Evolutionary conservation across 1,139 yeast genomes (phyloP).

Genomic region (Yamadazyma taylorii): DNA sequence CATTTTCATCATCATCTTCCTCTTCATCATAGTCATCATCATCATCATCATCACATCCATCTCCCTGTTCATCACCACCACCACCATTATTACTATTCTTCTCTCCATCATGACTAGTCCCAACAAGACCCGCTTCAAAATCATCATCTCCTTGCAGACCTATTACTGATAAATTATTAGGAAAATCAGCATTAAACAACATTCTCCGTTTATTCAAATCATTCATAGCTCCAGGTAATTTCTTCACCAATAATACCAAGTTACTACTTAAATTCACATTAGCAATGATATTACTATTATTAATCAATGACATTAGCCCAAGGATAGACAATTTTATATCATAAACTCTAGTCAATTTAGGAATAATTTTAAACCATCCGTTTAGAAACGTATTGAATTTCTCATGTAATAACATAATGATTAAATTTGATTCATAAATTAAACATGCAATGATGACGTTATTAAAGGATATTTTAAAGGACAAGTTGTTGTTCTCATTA

Average conservation of each 20-base stretch:
- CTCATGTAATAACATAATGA: slow-evolving; percentile 55
- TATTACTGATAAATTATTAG: neutral
- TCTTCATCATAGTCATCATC: slow-evolving; percentile 30
- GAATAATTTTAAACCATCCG: slow-evolving; percentile 64
- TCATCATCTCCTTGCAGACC: slow-evolving; percentile 27
- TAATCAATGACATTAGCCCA: slow-evolving; percentile 60
- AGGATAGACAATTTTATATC: slow-evolving; percentile 76
- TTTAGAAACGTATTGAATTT: slow-evolving; percentile 55
- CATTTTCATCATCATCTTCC: slow-evolving; percentile 42
- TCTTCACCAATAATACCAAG: slow-evolving; percentile 33
- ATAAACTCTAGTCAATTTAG: slow-evolving; percentile 67
- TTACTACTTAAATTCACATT: slow-evolving; percentile 13
- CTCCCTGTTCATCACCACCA: slow-evolving; percentile 17
- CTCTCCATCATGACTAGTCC: slow-evolving; percentile 21
- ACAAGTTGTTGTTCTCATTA: too few species aligned
- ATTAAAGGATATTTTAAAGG: slow-evolving; percentile 54
- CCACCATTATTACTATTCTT: too few species aligned
- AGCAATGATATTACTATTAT: slow-evolving; percentile 24
- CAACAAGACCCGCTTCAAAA: slow-evolving; percentile 12
- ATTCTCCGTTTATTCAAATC: slow-evolving; percentile 63
- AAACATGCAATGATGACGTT: slow-evolving; percentile 70
- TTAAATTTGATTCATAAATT: slow-evolving; percentile 56
- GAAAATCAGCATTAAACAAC: slow-evolving; percentile 23
- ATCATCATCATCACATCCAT: slow-evolving; percentile 24
- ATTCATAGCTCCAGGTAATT: slow-evolving; percentile 70